A percentile compares a stretch with the other conserved stretches of the same genome.
These are phyloP conservation scores for Crithidia expoeki DNA, from an alignment of 208 protist genomes.

Conservation along the genomic window DNA sequence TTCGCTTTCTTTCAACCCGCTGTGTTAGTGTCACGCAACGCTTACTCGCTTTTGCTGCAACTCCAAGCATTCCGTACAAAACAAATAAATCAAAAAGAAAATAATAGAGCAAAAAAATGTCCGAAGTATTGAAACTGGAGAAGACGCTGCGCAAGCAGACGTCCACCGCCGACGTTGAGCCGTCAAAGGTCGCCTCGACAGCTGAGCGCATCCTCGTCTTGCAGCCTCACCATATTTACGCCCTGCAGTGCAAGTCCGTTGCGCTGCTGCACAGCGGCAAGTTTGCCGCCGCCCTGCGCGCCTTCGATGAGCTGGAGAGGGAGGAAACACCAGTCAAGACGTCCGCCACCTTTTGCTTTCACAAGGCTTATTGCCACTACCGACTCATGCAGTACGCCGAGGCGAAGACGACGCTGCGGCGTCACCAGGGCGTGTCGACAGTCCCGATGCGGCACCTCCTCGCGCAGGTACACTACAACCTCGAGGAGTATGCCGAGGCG, in stretches of 20 bases:
- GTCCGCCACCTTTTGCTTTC: conserved; percentile 46
- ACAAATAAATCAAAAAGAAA: background rate
- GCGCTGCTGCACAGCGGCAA: conserved; percentile 65
- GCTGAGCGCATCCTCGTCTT: conserved; percentile 75
- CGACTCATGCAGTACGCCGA: conserved; percentile 61
- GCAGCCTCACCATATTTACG: conserved; percentile 53
- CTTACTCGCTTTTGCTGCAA: too few relatives aligned
- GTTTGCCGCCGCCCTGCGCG: conserved; percentile 63
- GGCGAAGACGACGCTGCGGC: conserved; percentile 46
- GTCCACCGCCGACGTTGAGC: conserved; percentile 43
- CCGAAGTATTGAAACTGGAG: conserved; percentile 69
- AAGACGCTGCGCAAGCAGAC: conserved; percentile 62
- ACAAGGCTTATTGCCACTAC: conserved; percentile 82
- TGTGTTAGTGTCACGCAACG: too few relatives aligned
- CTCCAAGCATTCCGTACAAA: too few relatives aligned
- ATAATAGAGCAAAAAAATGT: too few relatives aligned
- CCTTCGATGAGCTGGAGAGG: conserved; percentile 51
- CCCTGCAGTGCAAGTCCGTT: conserved; percentile 73
- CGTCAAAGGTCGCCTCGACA: conserved; percentile 50
- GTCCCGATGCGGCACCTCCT: conserved; percentile 69
- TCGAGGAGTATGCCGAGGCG: conserved; percentile 76
- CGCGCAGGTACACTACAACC: conserved; percentile 83
- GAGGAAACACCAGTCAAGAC: conserved; percentile 2
- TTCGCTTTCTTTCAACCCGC: too few relatives aligned
- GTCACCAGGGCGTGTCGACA: conserved; percentile 28